phyloP scores from a whole-genome alignment of 1,139 yeast species.

The Sugiyamaella xylanicola region DNA sequence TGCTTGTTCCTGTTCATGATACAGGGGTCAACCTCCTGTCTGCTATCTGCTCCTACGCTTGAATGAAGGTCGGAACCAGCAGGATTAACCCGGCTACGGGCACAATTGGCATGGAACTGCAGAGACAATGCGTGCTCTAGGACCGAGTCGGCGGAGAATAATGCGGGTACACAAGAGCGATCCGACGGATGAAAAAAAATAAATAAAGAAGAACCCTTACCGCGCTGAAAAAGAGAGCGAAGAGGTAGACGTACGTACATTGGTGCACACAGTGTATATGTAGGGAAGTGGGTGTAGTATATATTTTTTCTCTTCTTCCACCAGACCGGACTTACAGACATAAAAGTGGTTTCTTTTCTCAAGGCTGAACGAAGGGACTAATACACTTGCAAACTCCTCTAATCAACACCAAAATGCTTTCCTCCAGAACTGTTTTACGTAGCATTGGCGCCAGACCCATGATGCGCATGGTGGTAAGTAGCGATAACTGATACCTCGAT shows the following conservation, averaged over 20 bases:
- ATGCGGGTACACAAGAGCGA: background rate
- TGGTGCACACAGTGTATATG: background rate
- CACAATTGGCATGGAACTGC: background rate
- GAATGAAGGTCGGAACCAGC: too few relatives aligned
- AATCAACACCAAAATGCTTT: slow-evolving; percentile 5
- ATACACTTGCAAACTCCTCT: background rate
- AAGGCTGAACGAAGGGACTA: background rate
- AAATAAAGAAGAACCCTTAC: background rate
- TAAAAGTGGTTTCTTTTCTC: background rate
- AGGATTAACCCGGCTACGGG: too few relatives aligned
- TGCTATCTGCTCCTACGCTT: too few relatives aligned
- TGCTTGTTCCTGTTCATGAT: too few relatives aligned
- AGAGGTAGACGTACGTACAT: background rate
- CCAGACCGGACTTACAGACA: background rate
- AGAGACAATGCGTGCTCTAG: background rate
- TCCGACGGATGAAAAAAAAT: background rate
- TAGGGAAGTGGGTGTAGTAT: background rate
- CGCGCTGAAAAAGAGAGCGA: background rate
- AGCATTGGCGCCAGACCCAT: slow-evolving; percentile 13
- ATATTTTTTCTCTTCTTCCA: background rate
- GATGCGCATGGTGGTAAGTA: slow-evolving; percentile 18
- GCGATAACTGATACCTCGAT: background rate
- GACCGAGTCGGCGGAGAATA: background rate
- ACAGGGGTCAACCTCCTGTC: too few relatives aligned
- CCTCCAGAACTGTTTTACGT: slow-evolving; percentile 16